These are phyloP conservation scores for Calonectria hawksworthii DNA, from an alignment of 2,329 filamentous ascomycete genomes.

Conservation along the genomic window DNA sequence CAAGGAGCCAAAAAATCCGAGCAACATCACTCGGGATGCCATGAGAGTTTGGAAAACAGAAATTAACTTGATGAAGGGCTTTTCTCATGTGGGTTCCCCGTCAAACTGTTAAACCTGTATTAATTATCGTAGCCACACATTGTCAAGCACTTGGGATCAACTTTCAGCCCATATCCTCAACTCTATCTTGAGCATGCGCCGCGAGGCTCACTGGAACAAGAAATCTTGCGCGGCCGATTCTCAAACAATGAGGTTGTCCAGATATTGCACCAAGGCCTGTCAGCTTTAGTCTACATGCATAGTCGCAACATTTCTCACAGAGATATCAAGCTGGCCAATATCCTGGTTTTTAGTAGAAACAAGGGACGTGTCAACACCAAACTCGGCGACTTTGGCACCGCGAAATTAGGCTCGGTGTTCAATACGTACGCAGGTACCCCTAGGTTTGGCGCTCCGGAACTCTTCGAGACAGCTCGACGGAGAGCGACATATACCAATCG, in stretches of 20 bases:
- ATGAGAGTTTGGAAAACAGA: conserved; percentile 3
- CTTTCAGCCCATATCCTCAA: background rate
- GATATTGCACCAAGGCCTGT: background rate
- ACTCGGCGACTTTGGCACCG: background rate
- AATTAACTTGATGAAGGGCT: background rate
- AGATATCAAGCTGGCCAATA: background rate
- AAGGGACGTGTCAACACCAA: background rate
- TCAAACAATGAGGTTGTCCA: background rate
- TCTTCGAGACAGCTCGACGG: background rate
- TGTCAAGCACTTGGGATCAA: background rate
- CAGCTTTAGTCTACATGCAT: background rate
- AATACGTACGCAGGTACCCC: background rate
- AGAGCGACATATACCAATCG: background rate
- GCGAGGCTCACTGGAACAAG: background rate
- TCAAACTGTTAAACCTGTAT: background rate
- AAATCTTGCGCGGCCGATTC: background rate
- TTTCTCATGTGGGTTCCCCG: background rate
- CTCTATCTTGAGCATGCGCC: background rate
- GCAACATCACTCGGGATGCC: background rate
- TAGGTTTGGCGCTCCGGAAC: background rate
- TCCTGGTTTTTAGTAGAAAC: background rate
- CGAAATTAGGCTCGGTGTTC: background rate
- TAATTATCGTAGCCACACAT: background rate
- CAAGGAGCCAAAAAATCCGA: background rate
- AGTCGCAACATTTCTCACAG: background rate